These are phyloP conservation scores for Knoxia roxburghii DNA, from an alignment of 257 asterid species.

Conservation along the genomic window DNA sequence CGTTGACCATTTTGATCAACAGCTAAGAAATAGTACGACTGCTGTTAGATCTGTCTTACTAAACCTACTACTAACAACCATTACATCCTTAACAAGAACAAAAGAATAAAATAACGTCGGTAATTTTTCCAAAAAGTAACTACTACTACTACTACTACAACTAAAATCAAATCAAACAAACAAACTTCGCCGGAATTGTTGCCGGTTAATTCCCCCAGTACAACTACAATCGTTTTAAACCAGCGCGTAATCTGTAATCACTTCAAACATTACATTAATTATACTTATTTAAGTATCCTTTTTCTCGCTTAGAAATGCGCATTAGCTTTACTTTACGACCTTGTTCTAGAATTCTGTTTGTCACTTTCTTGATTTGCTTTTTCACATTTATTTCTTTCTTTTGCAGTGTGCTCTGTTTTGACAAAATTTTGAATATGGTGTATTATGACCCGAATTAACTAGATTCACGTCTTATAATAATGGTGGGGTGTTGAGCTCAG, in stretches of 20 bases:
- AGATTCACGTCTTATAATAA: too few relatives aligned
- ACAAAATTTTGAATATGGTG: too few relatives aligned
- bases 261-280: background rate
- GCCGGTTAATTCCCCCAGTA: background rate
- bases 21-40: conserved; percentile 1
- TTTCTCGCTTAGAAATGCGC: background rate
- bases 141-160: too few relatives aligned
- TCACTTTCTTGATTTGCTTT: conserved; percentile 7
- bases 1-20: conserved; percentile 17
- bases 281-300: too few relatives aligned
- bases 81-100: background rate
- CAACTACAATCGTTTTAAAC: background rate
- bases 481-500: conserved; percentile 31
- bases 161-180: background rate
- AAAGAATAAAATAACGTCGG: background rate
- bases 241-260: background rate
- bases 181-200: too few relatives aligned
- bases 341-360: conserved; percentile 8
- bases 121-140: background rate
- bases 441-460: too few relatives aligned
- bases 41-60: background rate
- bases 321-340: background rate
- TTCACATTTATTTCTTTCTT: conserved; percentile 1
- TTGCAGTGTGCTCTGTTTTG: too few relatives aligned
- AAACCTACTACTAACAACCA: background rate